Evolutionary conservation across 345 rosid species (phyloP), one percentile per base, ranked within the genome.

Genomic region (Viola odorata): DNA sequence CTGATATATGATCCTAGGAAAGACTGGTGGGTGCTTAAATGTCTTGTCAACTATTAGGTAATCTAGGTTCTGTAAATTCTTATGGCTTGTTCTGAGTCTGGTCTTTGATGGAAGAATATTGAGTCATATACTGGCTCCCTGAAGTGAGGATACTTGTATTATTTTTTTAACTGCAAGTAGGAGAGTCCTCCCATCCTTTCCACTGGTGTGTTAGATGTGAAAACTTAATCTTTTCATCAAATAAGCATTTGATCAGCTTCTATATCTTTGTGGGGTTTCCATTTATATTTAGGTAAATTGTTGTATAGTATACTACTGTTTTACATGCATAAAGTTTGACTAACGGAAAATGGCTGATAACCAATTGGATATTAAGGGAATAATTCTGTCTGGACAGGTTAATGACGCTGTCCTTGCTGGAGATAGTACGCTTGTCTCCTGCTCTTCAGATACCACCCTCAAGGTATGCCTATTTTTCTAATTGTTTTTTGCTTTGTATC

Each of bases 361-460:
- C 11, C 8, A 53, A 36, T 44, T 58, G 40, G 57, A 52, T 57
- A 58, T 55, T 44, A 16, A 60, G 39, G 12, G 59, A 41, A 15
- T 12, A 12, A 38, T 50, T 58, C 39, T 77, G 74, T 60, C 53
- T 74, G 42, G 66, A 65, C 80, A 95, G 99, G 98, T 95, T 67
- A 95, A 95, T 76, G 99, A 91, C 62, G 85, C 81, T 64, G 82
- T 90, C 66, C 70, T 88, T 74, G 85, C 66, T 41, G 88, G 96
- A 67, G 94, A 91, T 59, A 86, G 66, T 65, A 80, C 89, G 41
- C 95, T 95, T 61, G 91, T 95, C 68, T 91, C 98, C 57, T 95
- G 99, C 75, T 95, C 96, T 45, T 91, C 98, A 45, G 98, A 95
- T 70, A 79, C 98, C 44, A 91, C 98, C 3, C 81, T 95, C 69